phyloP scores from a whole-genome alignment of 441 rosid genomes.

The Breynia disticha region DNA sequence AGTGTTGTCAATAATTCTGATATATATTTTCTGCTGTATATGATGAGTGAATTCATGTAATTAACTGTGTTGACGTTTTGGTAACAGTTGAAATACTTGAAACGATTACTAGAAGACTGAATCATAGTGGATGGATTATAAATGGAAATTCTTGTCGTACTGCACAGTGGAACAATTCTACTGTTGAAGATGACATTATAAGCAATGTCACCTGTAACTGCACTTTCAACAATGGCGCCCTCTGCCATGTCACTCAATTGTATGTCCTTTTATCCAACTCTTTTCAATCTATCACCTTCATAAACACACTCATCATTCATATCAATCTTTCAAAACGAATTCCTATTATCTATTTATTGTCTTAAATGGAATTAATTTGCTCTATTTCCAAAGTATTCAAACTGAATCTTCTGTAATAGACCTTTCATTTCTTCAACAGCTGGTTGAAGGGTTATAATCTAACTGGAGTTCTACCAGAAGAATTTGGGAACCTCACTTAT shows the following conservation, averaged over 20 bases:
- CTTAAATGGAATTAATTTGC: too few species aligned
- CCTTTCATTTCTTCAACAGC: constrained; percentile 22
- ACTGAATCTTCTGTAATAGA: too few species aligned
- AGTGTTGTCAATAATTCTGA: neutral
- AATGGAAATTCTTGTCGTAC: neutral
- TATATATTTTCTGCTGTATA: neutral
- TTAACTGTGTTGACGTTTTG: neutral
- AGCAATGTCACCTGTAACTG: constrained; percentile 9
- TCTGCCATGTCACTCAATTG: constrained; percentile 31
- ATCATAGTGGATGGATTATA: constrained; percentile 21
- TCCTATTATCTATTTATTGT: too few species aligned
- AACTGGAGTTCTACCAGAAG: constrained; percentile 51
- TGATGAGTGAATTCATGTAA: neutral
- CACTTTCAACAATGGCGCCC: neutral
- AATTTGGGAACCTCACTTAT: constrained; percentile 48
- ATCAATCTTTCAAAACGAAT: too few species aligned
- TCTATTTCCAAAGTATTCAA: too few species aligned
- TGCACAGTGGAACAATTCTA: neutral
- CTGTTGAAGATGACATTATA: neutral
- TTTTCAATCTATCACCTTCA: too few species aligned
- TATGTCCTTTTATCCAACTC: constrained; percentile 18
- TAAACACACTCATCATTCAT: too few species aligned
- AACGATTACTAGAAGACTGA: constrained; percentile 37
- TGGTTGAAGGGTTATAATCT: constrained; percentile 40
- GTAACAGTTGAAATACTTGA: constrained; percentile 44